These are phyloP conservation scores for Pleomassaria siparia DNA, from an alignment of 2,329 filamentous ascomycete species.

Conservation along the genomic window DNA sequence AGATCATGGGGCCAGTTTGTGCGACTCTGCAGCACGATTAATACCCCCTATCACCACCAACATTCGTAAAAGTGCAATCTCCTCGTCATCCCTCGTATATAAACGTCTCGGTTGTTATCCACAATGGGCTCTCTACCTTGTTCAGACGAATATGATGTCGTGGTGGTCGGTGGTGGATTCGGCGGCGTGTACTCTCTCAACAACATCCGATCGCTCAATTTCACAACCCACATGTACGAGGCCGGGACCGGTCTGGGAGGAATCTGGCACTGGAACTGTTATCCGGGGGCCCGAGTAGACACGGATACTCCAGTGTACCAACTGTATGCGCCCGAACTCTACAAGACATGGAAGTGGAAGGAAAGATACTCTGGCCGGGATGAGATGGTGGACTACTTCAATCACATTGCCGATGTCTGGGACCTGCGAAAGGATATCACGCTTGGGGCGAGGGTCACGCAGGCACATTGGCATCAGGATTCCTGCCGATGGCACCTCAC, in stretches of 20 bases:
- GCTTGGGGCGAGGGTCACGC: constrained; percentile 49
- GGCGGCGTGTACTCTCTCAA: constrained; percentile 30
- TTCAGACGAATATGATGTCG: too few species aligned
- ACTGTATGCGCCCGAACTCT: constrained; percentile 21
- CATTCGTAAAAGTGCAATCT: too few species aligned
- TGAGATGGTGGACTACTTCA: constrained; percentile 24
- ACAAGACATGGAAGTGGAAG: constrained; percentile 21
- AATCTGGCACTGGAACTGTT: constrained; percentile 33
- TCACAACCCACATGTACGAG: constrained; percentile 25
- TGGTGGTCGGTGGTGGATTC: too few species aligned
- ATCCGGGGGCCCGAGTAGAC: constrained; percentile 33
- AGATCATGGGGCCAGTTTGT: too few species aligned
- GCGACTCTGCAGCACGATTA: too few species aligned
- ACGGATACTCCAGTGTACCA: constrained; percentile 22
- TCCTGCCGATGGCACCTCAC: constrained; percentile 48
- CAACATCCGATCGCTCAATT: constrained; percentile 24
- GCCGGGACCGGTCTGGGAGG: constrained; percentile 21
- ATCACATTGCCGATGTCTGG: constrained; percentile 19
- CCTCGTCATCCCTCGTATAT: too few species aligned
- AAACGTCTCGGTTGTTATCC: too few species aligned
- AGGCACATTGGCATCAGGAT: constrained; percentile 44
- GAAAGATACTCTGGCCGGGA: constrained; percentile 22
- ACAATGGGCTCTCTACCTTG: too few species aligned
- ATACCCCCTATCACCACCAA: too few species aligned
- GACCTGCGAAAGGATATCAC: constrained; percentile 22